Conservation (phyloP, 2,329 filamentous ascomycete species). For the Bipolaris oryzae region DNA sequence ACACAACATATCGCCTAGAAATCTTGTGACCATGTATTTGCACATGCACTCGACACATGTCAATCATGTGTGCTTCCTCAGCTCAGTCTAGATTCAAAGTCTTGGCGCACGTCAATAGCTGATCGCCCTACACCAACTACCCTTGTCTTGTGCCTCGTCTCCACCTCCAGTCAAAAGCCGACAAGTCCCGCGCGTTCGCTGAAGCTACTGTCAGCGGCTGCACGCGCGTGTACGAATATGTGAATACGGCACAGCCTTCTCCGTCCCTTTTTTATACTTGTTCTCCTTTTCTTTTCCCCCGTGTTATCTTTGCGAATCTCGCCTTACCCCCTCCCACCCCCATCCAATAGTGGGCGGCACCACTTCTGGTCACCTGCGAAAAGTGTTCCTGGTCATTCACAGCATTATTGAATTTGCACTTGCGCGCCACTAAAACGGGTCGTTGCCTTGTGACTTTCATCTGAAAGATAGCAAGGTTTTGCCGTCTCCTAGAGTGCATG, state of each 20-base stretch:
- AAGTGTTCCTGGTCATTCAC: not conserved
- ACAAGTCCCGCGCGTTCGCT: not conserved
- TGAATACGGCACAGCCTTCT: not conserved
- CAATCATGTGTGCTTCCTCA: not conserved
- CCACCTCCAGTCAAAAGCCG: conserved; percentile 10
- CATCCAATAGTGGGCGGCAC: conserved; percentile 18
- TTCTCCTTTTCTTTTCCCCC: conserved; percentile 1
- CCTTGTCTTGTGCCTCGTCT: conserved; percentile 8
- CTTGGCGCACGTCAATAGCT: conserved; percentile 22
- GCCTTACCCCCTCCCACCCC: not conserved
- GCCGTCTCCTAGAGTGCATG: not conserved
- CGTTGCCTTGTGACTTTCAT: not conserved
- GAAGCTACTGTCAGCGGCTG: not conserved
- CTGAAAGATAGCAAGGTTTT: not conserved
- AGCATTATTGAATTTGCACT: not conserved
- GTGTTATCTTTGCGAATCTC: not conserved
- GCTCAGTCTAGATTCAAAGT: conserved; percentile 1
- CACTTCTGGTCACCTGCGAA: conserved; percentile 16
- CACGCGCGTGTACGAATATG: not conserved
- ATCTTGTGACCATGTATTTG: not conserved
- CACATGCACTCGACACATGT: not conserved
- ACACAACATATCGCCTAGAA: not conserved
- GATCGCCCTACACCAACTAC: conserved; percentile 18
- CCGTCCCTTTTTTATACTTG: not conserved
- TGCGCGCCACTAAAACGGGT: not conserved